These are phyloP conservation scores for Hymenoscyphus fructigenus DNA, from an alignment of 2,329 filamentous ascomycete genomes.

Conservation along the genomic window DNA sequence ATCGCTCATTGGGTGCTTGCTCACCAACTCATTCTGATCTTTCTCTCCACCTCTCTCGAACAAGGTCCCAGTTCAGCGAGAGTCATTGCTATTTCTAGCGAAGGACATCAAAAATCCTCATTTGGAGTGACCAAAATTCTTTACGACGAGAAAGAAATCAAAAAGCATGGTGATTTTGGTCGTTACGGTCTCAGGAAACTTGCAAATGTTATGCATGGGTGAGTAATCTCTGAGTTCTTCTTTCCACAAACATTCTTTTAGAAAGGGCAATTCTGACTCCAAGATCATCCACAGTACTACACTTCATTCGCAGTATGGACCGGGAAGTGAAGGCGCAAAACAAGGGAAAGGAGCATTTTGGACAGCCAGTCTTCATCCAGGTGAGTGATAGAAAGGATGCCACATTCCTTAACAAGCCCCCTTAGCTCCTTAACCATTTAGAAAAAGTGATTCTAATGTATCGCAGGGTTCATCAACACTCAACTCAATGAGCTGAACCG, in stretches of 20 bases:
- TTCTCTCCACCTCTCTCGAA: slow-evolving; percentile 19
- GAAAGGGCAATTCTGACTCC: too few species aligned
- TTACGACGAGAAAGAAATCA: slow-evolving; percentile 14
- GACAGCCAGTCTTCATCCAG: slow-evolving; percentile 20
- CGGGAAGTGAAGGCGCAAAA: slow-evolving; percentile 14
- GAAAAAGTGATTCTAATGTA: too few species aligned
- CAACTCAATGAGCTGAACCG: slow-evolving; percentile 18
- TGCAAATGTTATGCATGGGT: slow-evolving; percentile 24
- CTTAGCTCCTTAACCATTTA: too few species aligned
- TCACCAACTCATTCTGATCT: slow-evolving; percentile 16
- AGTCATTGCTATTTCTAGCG: slow-evolving; percentile 21
- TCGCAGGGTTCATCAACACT: slow-evolving; percentile 17
- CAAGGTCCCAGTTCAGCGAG: slow-evolving; percentile 18
- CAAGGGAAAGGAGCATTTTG: slow-evolving; percentile 22
- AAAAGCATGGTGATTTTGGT: slow-evolving; percentile 6
- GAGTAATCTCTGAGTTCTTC: too few species aligned
- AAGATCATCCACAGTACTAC: too few species aligned
- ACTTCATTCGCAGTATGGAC: slow-evolving; percentile 22
- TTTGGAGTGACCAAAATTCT: slow-evolving; percentile 16
- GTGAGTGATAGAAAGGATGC: neutral
- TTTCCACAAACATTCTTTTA: too few species aligned
- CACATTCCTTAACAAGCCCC: too few species aligned
- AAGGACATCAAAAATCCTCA: slow-evolving; percentile 19
- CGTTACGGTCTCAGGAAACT: slow-evolving; percentile 25
- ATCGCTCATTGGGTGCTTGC: slow-evolving; percentile 37